Percentiles rank a stretch among this genome's conserved stretches.
These are phyloP conservation scores for Rutstroemia sp. DNA, from an alignment of 2,329 filamentous ascomycete species.

Conservation along the genomic window DNA sequence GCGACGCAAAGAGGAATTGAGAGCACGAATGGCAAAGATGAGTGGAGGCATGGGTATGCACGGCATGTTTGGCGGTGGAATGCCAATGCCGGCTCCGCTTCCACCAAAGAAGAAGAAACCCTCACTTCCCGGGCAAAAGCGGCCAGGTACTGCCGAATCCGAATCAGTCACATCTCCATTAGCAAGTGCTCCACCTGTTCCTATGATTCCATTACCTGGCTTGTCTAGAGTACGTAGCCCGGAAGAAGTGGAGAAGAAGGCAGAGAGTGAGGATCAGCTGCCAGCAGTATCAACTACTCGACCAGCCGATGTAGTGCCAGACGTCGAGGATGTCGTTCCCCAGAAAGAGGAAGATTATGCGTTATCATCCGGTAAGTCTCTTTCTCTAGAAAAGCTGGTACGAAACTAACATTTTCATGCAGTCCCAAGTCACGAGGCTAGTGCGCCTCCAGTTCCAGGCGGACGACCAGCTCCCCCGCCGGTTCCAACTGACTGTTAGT, in stretches of 20 bases:
- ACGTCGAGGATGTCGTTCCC: conserved; percentile 44
- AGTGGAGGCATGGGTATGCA: conserved; percentile 96
- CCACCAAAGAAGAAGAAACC: conserved; percentile 51
- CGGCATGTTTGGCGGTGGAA: conserved; percentile 77
- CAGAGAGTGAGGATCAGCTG: conserved; percentile 38
- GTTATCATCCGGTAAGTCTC: conserved; percentile 28
- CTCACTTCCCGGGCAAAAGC: conserved; percentile 35
- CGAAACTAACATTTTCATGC: conserved; percentile 7
- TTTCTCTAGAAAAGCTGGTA: not conserved
- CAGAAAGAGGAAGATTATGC: conserved; percentile 25
- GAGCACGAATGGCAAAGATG: conserved; percentile 97
- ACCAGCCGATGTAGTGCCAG: conserved; percentile 40
- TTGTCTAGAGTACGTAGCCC: conserved; percentile 52
- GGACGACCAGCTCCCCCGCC: conserved; percentile 49
- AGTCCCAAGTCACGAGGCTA: conserved; percentile 26
- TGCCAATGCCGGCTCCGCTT: conserved; percentile 49
- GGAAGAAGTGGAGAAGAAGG: conserved; percentile 32
- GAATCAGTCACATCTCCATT: conserved; percentile 37
- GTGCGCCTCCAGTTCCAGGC: conserved; percentile 27
- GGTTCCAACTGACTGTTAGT: conserved; percentile 55
- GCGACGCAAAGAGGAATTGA: conserved; percentile 75
- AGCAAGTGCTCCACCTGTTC: conserved; percentile 45
- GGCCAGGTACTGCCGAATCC: conserved; percentile 33
- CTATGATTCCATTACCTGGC: conserved; percentile 63
- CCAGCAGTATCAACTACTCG: conserved; percentile 36